phyloP scores from a whole-genome alignment of 768 basidiomycete species.

The Neoboletus subvelutipes region DNA sequence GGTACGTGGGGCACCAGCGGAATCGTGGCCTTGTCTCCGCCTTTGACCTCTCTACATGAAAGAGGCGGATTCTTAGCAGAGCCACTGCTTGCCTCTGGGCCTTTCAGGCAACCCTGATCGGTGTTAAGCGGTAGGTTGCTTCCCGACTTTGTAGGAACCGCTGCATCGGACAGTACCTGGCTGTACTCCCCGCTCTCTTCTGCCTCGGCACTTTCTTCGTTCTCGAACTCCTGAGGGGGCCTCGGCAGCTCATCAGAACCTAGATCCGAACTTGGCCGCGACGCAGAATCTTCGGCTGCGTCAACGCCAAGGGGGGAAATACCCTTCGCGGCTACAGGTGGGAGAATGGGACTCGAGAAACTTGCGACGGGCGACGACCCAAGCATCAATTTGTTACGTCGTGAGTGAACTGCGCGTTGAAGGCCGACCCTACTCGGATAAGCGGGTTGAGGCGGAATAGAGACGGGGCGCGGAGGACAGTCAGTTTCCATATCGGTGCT shows the following conservation, averaged over 20 bases:
- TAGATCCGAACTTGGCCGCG: conserved; percentile 11
- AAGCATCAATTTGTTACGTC: conserved; percentile 4
- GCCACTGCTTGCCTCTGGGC: not conserved
- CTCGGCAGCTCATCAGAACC: conserved; percentile 17
- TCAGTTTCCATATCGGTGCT: conserved; percentile 30
- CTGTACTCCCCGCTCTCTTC: conserved; percentile 12
- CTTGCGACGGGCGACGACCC: conserved; percentile 19
- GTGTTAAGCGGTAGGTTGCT: conserved; percentile 1
- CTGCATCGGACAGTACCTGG: conserved; percentile 3
- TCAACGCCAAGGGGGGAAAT: conserved; percentile 2
- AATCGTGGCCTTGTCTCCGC: not conserved
- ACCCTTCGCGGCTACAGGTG: not conserved
- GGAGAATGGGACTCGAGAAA: conserved; percentile 20
- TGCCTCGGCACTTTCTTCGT: conserved; percentile 10
- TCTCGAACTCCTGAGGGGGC: conserved; percentile 16
- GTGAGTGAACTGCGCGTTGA: not conserved
- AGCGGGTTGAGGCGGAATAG: conserved; percentile 17
- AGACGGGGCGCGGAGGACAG: conserved; percentile 18
- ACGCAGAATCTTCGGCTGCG: conserved; percentile 8
- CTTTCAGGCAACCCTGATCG: not conserved
- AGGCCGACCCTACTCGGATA: not conserved
- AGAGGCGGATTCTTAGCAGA: not conserved
- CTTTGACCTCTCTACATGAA: not conserved
- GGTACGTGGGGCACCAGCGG: not conserved
- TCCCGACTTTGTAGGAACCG: not conserved